phyloP scores from a whole-genome alignment of 345 rosid genomes.

The Aquilaria yunnanensis region DNA sequence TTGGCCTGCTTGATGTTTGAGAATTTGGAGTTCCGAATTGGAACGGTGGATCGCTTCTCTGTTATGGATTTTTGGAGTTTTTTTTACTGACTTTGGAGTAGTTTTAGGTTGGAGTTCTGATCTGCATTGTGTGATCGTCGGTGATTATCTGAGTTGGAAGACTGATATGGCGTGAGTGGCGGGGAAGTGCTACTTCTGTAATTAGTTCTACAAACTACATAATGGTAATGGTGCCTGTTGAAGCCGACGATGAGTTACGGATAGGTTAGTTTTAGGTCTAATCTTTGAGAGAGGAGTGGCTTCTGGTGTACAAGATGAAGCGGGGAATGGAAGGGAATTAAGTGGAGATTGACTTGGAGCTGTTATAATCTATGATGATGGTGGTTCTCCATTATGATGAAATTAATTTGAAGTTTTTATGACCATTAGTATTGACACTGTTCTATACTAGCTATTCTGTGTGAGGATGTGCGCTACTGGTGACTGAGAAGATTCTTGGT shows the following conservation, averaged over 20 bases:
- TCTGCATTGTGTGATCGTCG: neutral
- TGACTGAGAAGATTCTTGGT: no score
- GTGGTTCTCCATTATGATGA: no score
- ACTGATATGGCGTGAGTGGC: neutral
- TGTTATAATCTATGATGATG: no score
- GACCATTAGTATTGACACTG: no score
- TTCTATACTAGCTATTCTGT: no score
- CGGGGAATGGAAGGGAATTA: neutral
- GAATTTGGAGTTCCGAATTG: neutral
- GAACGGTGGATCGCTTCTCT: constrained; percentile 5
- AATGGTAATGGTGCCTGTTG: no score
- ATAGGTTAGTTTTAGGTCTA: neutral
- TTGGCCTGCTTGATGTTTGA: neutral
- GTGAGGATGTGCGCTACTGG: no score
- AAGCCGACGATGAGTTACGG: neutral
- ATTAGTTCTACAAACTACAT: neutral
- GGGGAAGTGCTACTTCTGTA: neutral
- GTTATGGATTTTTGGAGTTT: neutral
- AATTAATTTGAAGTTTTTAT: no score
- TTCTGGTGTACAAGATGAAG: no score
- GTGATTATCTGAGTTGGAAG: neutral
- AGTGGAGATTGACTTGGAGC: neutral
- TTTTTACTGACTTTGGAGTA: neutral
- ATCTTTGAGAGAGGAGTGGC: neutral
- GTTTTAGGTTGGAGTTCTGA: neutral